Conservation (phyloP, 108 stramenopile genomes). For the Fistulifera pelliculosa region DNA sequence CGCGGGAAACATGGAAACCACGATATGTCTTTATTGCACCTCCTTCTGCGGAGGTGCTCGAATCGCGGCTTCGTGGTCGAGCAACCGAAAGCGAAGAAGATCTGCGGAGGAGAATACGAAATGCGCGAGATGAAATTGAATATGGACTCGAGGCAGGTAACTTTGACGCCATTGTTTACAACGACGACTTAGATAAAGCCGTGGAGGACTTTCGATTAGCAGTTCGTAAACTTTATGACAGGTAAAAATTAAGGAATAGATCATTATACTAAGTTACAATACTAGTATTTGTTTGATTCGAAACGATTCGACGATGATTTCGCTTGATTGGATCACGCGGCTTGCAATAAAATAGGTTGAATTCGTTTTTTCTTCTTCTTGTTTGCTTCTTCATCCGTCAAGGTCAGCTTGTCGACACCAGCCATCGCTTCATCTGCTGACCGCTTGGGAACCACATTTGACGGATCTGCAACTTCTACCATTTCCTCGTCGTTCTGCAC, state of each 20-base stretch:
- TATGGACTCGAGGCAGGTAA: slow-evolving; percentile 57
- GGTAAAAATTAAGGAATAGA: slow-evolving; percentile 3
- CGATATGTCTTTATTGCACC: slow-evolving; percentile 92
- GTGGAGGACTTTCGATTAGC: slow-evolving; percentile 31
- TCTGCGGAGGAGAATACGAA: slow-evolving; percentile 55
- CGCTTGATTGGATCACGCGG: neutral
- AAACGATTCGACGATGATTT: neutral
- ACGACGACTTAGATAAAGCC: slow-evolving; percentile 78
- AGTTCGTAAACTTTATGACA: slow-evolving; percentile 31
- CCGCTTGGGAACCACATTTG: neutral
- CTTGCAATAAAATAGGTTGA: slow-evolving; percentile 20
- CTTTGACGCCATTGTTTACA: slow-evolving; percentile 77
- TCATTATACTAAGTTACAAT: neutral
- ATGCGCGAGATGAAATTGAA: slow-evolving; percentile 80
- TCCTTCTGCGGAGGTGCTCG: slow-evolving; percentile 74
- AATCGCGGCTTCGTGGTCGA: slow-evolving; percentile 60
- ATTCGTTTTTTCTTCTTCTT: slow-evolving; percentile 39
- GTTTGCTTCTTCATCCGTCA: slow-evolving; percentile 4
- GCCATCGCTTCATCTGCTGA: neutral
- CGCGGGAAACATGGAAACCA: slow-evolving; percentile 22
- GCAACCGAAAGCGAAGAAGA: slow-evolving; percentile 85
- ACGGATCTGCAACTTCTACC: neutral
- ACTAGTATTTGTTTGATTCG: neutral
- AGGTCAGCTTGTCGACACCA: slow-evolving; percentile 1
- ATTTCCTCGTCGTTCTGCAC: neutral